These are phyloP conservation scores for Diutina sp. DNA, from an alignment of 1,139 yeast genomes.

Conservation along the genomic window DNA sequence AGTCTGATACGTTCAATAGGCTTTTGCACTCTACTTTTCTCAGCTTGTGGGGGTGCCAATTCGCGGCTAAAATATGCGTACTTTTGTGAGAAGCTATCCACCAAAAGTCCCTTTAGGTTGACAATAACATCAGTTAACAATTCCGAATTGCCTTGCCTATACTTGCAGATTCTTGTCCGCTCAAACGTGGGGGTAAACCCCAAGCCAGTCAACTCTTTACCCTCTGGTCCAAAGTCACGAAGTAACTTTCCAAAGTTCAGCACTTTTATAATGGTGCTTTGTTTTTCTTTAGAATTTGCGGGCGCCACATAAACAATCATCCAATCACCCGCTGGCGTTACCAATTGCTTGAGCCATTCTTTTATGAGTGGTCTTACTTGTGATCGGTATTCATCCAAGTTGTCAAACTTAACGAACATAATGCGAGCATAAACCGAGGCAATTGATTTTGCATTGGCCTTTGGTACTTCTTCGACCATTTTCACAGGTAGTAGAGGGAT, in stretches of 20 bases:
- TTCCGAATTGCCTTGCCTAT: slow-evolving; percentile 17
- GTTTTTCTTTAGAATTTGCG: slow-evolving; percentile 28
- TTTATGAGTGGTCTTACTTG: slow-evolving; percentile 70
- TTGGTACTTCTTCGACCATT: slow-evolving; percentile 51
- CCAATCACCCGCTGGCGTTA: slow-evolving; percentile 30
- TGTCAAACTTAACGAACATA: slow-evolving; percentile 56
- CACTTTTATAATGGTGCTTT: slow-evolving; percentile 31
- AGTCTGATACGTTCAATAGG: slow-evolving; percentile 6
- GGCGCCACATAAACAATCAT: slow-evolving; percentile 46
- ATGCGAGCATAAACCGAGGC: slow-evolving; percentile 41
- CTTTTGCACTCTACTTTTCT: background rate
- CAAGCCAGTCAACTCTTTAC: slow-evolving; percentile 18
- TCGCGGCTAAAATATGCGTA: slow-evolving; percentile 28
- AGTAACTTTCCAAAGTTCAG: slow-evolving; percentile 54
- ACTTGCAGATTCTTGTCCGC: background rate
- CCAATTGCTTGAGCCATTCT: slow-evolving; percentile 60
- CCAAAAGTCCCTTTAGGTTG: slow-evolving; percentile 37
- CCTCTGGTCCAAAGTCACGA: slow-evolving; percentile 45
- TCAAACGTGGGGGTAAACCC: background rate
- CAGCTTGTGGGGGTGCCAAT: slow-evolving; percentile 3
- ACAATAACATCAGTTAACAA: slow-evolving; percentile 34
- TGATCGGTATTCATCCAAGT: slow-evolving; percentile 60
- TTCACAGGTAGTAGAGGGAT: slow-evolving; percentile 50
- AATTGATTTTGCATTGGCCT: slow-evolving; percentile 4
- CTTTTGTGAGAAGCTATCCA: slow-evolving; percentile 43